Evolutionary conservation across 345 rosid species (phyloP).

Genomic region (Populus alba): DNA sequence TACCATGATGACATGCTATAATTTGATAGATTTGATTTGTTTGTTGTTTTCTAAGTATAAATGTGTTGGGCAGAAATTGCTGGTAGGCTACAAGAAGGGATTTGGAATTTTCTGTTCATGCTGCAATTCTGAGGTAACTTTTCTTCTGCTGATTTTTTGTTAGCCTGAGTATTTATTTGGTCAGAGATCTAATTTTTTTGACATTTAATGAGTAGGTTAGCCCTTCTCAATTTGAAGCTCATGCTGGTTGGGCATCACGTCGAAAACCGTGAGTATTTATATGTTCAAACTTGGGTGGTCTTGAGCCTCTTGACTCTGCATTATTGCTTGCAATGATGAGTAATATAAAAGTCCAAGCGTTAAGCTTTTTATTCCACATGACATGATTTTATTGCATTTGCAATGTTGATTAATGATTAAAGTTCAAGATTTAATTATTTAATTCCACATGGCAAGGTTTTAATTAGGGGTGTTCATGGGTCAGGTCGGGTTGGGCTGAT

Average conservation of each 20-base stretch:
- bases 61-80: slow-evolving; percentile 60
- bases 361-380: background rate
- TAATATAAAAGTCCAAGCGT: background rate
- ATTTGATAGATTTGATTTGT: slow-evolving; percentile 2
- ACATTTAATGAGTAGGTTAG: slow-evolving; percentile 59
- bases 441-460: background rate
- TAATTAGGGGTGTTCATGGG: no score
- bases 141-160: slow-evolving; percentile 13
- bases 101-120: slow-evolving; percentile 79
- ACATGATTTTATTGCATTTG: background rate
- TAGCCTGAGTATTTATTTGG: background rate
- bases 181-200: slow-evolving; percentile 19
- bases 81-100: slow-evolving; percentile 80
- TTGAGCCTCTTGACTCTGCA: background rate
- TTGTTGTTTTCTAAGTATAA: slow-evolving; percentile 21
- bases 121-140: slow-evolving; percentile 71
- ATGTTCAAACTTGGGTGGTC: background rate
- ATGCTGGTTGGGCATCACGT: slow-evolving; percentile 92
- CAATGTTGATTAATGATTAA: background rate
- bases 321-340: background rate
- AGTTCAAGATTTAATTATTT: background rate
- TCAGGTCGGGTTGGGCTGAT: no score
- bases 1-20: slow-evolving; percentile 5
- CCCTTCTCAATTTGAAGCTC: slow-evolving; percentile 90
- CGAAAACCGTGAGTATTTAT: slow-evolving; percentile 80